A percentile compares a stretch with the other conserved stretches of the same genome.
Conservation (phyloP, 352 stramenopile genomes). For the Phytopythium ostracodes region DNA sequence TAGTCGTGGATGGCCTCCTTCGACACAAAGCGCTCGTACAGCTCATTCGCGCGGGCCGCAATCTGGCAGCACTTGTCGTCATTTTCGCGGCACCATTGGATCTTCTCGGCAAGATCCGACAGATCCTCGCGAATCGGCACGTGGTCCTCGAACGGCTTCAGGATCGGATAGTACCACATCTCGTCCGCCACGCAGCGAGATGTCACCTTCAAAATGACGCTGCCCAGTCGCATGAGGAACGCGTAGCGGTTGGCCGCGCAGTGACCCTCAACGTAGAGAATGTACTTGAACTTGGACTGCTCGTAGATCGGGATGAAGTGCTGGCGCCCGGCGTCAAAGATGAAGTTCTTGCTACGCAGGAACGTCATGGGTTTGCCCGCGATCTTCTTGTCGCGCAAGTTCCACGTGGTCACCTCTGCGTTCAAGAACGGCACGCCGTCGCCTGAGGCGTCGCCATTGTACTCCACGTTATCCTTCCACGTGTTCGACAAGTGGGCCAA, state of each 20-base stretch:
- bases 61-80: conserved; percentile 97
- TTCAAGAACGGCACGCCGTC: conserved; percentile 92
- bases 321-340: conserved; percentile 90
- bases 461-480: conserved; percentile 88
- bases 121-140: conserved; percentile 96
- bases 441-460: conserved; percentile 69
- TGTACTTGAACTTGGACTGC: conserved; percentile 97
- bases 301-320: conserved; percentile 98
- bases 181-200: conserved; percentile 94
- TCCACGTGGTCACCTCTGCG: conserved; percentile 95
- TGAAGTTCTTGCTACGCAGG: conserved; percentile 70
- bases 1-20: conserved; percentile 96
- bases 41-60: conserved; percentile 88
- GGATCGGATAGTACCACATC: conserved; percentile 97
- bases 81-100: conserved; percentile 96
- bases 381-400: conserved; percentile 97
- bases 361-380: conserved; percentile 93
- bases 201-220: conserved; percentile 96
- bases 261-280: conserved; percentile 97
- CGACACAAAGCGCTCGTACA: conserved; percentile 93
- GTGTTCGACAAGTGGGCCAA: conserved; percentile 88
- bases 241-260: conserved; percentile 98
- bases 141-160: conserved; percentile 96
- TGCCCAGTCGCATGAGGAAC: conserved; percentile 98
- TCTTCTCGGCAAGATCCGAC: conserved; percentile 97